Conservation (phyloP, 2,329 filamentous ascomycete species). For the Tolypocladium endophyticum region DNA sequence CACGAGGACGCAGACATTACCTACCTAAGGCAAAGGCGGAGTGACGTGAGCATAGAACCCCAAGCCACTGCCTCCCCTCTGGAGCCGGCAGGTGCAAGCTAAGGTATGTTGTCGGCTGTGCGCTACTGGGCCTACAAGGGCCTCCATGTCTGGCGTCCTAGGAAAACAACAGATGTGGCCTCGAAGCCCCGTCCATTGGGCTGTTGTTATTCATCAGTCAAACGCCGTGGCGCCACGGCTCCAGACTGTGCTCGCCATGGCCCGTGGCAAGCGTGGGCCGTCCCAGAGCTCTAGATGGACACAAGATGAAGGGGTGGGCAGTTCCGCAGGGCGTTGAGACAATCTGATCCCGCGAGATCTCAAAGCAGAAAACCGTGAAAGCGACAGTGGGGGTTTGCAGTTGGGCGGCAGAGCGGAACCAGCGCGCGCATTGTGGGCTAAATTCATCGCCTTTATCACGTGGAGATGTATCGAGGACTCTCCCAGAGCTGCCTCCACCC, state of each 20-base stretch:
- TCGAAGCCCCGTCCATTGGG: not conserved
- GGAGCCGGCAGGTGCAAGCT: not conserved
- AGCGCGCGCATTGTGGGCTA: conserved; percentile 2
- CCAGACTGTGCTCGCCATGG: not conserved
- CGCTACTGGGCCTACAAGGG: not conserved
- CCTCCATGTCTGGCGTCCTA: not conserved
- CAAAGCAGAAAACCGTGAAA: not conserved
- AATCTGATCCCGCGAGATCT: not conserved
- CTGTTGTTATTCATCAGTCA: not conserved
- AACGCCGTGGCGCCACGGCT: not conserved
- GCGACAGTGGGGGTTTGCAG: not conserved
- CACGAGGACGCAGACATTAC: not conserved
- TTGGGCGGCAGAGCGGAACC: not conserved
- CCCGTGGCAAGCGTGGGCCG: not conserved
- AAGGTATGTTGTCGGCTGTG: not conserved
- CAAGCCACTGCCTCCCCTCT: not conserved
- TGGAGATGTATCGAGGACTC: not conserved
- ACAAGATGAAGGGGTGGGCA: not conserved
- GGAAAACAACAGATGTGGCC: not conserved
- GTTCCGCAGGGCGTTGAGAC: not conserved
- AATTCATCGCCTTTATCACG: conserved; percentile 1
- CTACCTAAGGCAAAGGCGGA: not conserved
- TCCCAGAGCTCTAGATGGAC: not conserved
- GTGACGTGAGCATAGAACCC: not conserved
- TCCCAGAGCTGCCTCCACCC: not conserved